Percentiles rank a stretch among this genome's conserved stretches.
Conservation (phyloP, 345 rosid species). For the Eutrema heterophyllum region DNA sequence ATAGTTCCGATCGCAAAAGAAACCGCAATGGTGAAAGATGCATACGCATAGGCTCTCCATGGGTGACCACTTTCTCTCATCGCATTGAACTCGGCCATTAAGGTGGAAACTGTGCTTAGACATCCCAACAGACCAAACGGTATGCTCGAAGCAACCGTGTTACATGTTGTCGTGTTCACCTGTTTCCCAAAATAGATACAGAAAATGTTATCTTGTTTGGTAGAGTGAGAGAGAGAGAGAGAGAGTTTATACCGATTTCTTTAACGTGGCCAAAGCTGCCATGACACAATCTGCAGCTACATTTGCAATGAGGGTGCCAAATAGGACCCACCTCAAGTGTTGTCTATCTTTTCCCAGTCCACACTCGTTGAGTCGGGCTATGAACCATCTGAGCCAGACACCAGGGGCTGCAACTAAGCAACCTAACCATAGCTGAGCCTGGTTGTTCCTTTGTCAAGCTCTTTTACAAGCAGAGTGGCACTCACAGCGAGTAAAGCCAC, state of each 20-base stretch:
- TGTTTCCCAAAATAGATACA: no score
- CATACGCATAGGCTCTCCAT: conserved; percentile 81
- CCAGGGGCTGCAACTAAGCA: conserved; percentile 74
- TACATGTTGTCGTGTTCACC: conserved; percentile 50
- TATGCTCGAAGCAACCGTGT: conserved; percentile 48
- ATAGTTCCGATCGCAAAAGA: conserved; percentile 55
- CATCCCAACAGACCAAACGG: conserved; percentile 85
- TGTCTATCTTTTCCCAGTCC: conserved; percentile 62
- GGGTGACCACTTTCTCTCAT: conserved; percentile 63
- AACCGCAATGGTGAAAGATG: conserved; percentile 36
- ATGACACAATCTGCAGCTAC: conserved; percentile 69
- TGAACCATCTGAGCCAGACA: conserved; percentile 96
- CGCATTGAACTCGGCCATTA: conserved; percentile 84
- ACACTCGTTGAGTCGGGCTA: conserved; percentile 74
- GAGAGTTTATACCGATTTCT: conserved; percentile 49
- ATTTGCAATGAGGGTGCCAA: conserved; percentile 84
- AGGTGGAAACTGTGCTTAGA: conserved; percentile 83
- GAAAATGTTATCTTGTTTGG: not conserved
- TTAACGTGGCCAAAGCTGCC: conserved; percentile 65
- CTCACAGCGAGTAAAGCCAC: conserved; percentile 47
- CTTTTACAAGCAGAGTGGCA: conserved; percentile 39
- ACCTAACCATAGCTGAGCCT: conserved; percentile 72
- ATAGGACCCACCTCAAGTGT: conserved; percentile 68
- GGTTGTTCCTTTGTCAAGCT: conserved; percentile 45
- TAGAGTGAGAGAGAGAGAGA: not conserved